phyloP scores from a whole-genome alignment of 192 early-diverging fungal genomes.

The Kickxella alabastrina region DNA sequence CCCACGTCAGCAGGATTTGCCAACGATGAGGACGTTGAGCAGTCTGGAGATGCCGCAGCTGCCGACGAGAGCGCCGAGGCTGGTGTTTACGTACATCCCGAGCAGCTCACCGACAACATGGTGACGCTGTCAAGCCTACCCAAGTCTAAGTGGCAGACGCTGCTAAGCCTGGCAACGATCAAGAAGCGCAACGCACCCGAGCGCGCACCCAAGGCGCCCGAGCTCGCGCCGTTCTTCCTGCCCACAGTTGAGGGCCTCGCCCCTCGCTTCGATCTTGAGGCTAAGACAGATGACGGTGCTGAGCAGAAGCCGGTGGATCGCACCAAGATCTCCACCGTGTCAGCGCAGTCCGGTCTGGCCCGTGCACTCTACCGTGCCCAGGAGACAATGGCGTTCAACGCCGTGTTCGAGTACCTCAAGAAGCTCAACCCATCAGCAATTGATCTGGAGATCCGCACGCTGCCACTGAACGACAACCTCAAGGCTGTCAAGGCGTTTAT shows the following conservation, averaged over 20 bases:
- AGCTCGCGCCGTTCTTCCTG: conserved; percentile 93
- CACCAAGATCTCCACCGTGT: conserved; percentile 51
- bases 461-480: conserved; percentile 65
- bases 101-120: conserved; percentile 75
- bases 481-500: conserved; percentile 63
- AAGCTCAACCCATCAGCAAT: conserved; percentile 76
- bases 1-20: conserved; percentile 58
- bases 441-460: conserved; percentile 80
- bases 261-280: conserved; percentile 59
- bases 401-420: conserved; percentile 69
- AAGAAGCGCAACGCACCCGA: conserved; percentile 91
- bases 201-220: conserved; percentile 83
- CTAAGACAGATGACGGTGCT: conserved; percentile 20
- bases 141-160: conserved; percentile 84
- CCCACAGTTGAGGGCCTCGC: conserved; percentile 69
- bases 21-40: conserved; percentile 51
- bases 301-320: conserved; percentile 49
- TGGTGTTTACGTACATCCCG: conserved; percentile 39
- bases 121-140: conserved; percentile 80
- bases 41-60: background rate
- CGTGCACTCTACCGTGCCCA: conserved; percentile 40
- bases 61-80: conserved; percentile 7
- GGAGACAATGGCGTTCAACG: conserved; percentile 32
- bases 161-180: conserved; percentile 85
- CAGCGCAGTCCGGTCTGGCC: conserved; percentile 61